Evolutionary conservation across 306 rosid species (phyloP), one percentile per base, ranked within the genome.

Genomic region (Sechiopsis laciniata): DNA sequence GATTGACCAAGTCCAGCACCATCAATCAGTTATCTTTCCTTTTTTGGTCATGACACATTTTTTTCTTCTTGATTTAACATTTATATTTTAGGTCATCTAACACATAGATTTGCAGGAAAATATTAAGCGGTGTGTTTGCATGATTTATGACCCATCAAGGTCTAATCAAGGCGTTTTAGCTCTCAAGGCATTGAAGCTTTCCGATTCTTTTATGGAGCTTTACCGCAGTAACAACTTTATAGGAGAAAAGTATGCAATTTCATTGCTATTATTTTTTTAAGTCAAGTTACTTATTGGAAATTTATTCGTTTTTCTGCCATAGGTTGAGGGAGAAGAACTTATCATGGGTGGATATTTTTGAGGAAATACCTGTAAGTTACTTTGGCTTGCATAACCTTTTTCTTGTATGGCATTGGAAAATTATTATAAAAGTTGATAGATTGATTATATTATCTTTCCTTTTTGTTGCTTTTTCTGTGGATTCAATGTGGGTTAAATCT

Each of bases 311-410:
- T 71, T 55, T 74, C 32, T 78, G 73, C 21, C 58, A 80, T 79
- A 94, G 99, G 80, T 83, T 90, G 88, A 94, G 99, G 87, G 99
- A 91, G 89, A 94, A 89, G 74, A 94, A 91, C 75, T 80, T 94
- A 52, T 79, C 97, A 37, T 91, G 99, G 99, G 97, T 91, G 82
- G 96, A 91, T 79, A 91, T 94, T 78, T 94, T 94, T 15, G 97
- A 91, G 83, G 99, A 94, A 84, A 94, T 94, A 78, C 96, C 99
- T 56, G 97, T 94, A 83, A 86, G 97, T 55, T 60, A 74, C 73
- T 58, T 55, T 0, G 62, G 53, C 64, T 71, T 76, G 73, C 45
- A 37, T 42, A 65, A 53, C 32, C 57, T 19, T 46, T 68, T 67
- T 69, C 17, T 52, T 42, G 48, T 8, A 42, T 42, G 48, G 2